A percentile compares a stretch with the other conserved stretches of the same genome.
Evolutionary conservation across 345 rosid genomes (phyloP).

Genomic region (Salix arbutifolia): DNA sequence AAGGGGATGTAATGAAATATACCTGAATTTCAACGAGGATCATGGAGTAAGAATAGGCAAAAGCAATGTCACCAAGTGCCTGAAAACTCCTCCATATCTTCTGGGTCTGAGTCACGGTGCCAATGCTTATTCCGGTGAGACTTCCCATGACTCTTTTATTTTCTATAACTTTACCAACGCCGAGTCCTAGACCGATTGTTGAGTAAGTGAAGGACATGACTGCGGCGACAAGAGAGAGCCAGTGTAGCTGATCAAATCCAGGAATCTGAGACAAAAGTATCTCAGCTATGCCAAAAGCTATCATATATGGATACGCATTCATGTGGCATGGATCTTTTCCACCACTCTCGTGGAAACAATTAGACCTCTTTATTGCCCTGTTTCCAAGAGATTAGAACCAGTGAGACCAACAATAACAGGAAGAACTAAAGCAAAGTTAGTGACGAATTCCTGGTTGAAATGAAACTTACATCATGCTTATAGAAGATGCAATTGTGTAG

Average conservation of each 20-base stretch:
- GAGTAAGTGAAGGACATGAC: slow-evolving; percentile 97
- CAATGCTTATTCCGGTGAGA: slow-evolving; percentile 65
- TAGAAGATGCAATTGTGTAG: slow-evolving; percentile 77
- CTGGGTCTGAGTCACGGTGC: slow-evolving; percentile 47
- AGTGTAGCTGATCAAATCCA: slow-evolving; percentile 79
- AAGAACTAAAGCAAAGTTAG: neutral
- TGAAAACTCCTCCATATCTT: slow-evolving; percentile 87
- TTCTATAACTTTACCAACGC: slow-evolving; percentile 68
- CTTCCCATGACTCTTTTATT: slow-evolving; percentile 55
- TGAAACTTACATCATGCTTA: slow-evolving; percentile 57
- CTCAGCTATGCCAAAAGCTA: slow-evolving; percentile 57
- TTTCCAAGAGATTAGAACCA: neutral
- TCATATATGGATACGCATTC: slow-evolving; percentile 61
- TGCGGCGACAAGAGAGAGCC: slow-evolving; percentile 90
- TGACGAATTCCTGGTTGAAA: neutral
- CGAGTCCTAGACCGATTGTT: slow-evolving; percentile 78
- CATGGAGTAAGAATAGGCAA: slow-evolving; percentile 80
- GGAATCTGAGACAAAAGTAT: slow-evolving; percentile 74
- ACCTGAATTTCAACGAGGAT: slow-evolving; percentile 91
- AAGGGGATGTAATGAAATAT: neutral
- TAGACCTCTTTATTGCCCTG: slow-evolving; percentile 68
- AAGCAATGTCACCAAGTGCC: slow-evolving; percentile 87
- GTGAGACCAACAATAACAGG: neutral
- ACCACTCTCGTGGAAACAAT: slow-evolving; percentile 49
- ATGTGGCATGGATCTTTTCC: slow-evolving; percentile 42